Conservation (phyloP, 805 yeast species). For the Candida vaughaniae region DNA sequence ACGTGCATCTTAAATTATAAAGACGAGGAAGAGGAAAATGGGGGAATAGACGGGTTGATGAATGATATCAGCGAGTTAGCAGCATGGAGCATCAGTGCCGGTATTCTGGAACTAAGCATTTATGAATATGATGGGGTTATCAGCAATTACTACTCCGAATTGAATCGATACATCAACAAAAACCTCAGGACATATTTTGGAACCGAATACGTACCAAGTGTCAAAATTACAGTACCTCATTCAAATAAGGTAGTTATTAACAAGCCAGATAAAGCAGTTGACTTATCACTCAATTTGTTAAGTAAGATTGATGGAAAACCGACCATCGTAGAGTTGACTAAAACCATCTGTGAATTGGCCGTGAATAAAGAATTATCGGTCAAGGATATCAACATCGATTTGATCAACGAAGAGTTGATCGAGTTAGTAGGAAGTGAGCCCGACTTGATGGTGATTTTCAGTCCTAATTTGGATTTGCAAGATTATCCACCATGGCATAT, state of each 20-base stretch:
- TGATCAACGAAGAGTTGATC: conserved; percentile 70
- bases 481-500: conserved; percentile 99
- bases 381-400: conserved; percentile 68
- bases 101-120: conserved; percentile 66
- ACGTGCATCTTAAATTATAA: conserved; percentile 74
- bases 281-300: conserved; percentile 64
- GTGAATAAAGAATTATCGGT: conserved; percentile 56
- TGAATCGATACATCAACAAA: conserved; percentile 54
- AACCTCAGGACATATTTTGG: conserved; percentile 76
- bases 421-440: conserved; percentile 91
- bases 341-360: conserved; percentile 78
- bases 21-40: conserved; percentile 80
- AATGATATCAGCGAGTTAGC: conserved; percentile 73
- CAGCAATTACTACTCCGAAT: conserved; percentile 47
- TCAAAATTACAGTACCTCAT: conserved; percentile 67
- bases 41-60: conserved; percentile 81
- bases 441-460: conserved; percentile 79
- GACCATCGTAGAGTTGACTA: conserved; percentile 83
- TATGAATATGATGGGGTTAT: conserved; percentile 79
- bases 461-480: conserved; percentile 84
- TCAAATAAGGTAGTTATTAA: conserved; percentile 46
- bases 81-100: conserved; percentile 91
- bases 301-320: conserved; percentile 84
- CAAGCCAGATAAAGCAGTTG: conserved; percentile 33
- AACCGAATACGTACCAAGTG: conserved; percentile 60